phyloP scores from a whole-genome alignment of 1,284 basidiomycete genomes.

The Malassezia dermatis region DNA sequence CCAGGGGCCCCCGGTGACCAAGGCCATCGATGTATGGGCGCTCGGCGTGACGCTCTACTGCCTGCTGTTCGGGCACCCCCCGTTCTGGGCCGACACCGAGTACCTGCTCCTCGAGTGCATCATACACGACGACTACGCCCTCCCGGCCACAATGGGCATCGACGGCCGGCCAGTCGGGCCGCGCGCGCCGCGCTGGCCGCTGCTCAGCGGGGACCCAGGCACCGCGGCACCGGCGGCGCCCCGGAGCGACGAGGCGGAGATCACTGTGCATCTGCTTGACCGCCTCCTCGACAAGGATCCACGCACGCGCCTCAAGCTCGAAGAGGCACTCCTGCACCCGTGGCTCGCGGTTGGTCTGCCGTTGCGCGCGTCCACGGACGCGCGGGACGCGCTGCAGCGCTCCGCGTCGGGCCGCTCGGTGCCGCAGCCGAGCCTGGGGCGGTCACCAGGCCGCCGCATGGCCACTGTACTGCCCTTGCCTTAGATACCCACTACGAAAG shows the following conservation, averaged over 20 bases:
- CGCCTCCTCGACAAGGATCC: conserved; percentile 75
- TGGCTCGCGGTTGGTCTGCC: conserved; percentile 56
- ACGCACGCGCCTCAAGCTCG: conserved; percentile 65
- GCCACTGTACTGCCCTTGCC: neutral
- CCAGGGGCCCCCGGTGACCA: conserved; percentile 58
- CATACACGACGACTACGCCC: conserved; percentile 64
- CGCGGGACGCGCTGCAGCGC: neutral
- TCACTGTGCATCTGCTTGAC: conserved; percentile 56
- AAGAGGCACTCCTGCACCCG: conserved; percentile 67
- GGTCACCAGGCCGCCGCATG: neutral
- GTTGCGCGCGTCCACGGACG: conserved; percentile 10
- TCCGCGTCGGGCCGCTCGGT: neutral
- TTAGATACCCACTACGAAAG: neutral
- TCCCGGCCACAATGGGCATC: conserved; percentile 64
- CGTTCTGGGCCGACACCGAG: conserved; percentile 61
- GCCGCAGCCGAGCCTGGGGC: neutral
- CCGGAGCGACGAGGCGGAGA: conserved; percentile 18
- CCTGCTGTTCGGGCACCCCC: conserved; percentile 73
- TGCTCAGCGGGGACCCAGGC: conserved; percentile 24
- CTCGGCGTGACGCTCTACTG: conserved; percentile 95
- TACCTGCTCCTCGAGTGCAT: conserved; percentile 76
- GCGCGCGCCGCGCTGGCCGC: conserved; percentile 29
- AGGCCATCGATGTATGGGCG: conserved; percentile 98
- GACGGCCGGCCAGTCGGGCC: conserved; percentile 53
- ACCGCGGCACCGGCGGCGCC: conserved; percentile 20